Conservation (phyloP, 805 yeast species). For the Candida krabiensis region DNA sequence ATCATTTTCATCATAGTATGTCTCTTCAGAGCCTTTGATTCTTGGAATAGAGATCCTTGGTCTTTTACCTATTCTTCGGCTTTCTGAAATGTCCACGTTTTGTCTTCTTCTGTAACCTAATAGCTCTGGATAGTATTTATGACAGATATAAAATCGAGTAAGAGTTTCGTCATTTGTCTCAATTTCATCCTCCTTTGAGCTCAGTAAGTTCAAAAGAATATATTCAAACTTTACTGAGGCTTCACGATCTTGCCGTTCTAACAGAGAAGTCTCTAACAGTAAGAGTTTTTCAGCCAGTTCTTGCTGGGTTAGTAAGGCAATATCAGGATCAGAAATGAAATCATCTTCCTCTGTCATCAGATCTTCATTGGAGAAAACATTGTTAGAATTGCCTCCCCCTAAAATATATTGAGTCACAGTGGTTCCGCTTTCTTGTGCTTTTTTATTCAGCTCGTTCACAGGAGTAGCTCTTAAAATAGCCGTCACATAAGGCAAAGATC, state of each 20-base stretch:
- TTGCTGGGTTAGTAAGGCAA: conserved; percentile 1
- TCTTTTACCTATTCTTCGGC: background rate
- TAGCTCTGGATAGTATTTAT: conserved; percentile 17
- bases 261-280: conserved; percentile 22
- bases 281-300: conserved; percentile 17
- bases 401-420: background rate
- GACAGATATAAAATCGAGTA: conserved; percentile 12
- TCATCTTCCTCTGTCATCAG: conserved; percentile 1
- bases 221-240: conserved; percentile 28
- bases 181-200: conserved; percentile 18
- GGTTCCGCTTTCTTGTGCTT: background rate
- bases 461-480: conserved; percentile 15
- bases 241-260: conserved; percentile 25
- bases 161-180: conserved; percentile 18
- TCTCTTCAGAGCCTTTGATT: background rate
- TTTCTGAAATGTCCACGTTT: background rate
- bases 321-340: conserved; percentile 3
- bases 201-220: conserved; percentile 21
- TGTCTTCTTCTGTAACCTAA: conserved; percentile 11
- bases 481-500: conserved; percentile 11
- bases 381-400: background rate
- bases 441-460: conserved; percentile 7
- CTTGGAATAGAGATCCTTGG: background rate
- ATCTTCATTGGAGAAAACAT: background rate
- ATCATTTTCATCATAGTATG: conserved; percentile 16